Conservation (phyloP, 2,329 filamentous ascomycete genomes). For the Zasmidium citrigriseum region DNA sequence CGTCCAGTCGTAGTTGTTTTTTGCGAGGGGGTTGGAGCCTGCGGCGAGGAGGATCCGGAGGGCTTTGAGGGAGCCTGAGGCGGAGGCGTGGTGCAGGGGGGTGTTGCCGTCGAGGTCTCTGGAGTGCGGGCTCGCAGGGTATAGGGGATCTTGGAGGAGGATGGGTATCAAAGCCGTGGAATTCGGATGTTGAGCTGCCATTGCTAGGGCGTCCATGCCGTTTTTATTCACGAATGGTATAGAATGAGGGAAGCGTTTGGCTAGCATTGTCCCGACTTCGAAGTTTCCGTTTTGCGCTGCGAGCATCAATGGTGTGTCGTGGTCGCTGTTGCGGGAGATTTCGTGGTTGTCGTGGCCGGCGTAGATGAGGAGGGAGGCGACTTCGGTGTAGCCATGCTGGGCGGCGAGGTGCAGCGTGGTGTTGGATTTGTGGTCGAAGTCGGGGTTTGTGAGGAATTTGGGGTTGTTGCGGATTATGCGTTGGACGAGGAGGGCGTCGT, state of each 20-base stretch:
- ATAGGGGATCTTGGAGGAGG: slow-evolving; percentile 34
- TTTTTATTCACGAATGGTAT: slow-evolving; percentile 66
- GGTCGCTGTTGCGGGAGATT: slow-evolving; percentile 74
- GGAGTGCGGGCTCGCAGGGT: slow-evolving; percentile 34
- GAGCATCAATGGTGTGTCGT: slow-evolving; percentile 80
- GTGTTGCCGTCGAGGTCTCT: slow-evolving; percentile 76
- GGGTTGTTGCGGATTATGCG: slow-evolving; percentile 77
- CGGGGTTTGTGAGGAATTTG: slow-evolving; percentile 73
- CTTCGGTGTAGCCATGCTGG: slow-evolving; percentile 67
- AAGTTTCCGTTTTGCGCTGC: slow-evolving; percentile 70
- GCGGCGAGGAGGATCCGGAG: slow-evolving; percentile 75
- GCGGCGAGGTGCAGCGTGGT: slow-evolving; percentile 82
- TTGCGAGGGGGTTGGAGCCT: slow-evolving; percentile 71
- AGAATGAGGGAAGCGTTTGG: slow-evolving; percentile 61
- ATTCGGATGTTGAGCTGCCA: slow-evolving; percentile 33
- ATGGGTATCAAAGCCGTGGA: slow-evolving; percentile 47
- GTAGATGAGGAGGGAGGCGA: slow-evolving; percentile 69
- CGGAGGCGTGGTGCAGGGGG: slow-evolving; percentile 81
- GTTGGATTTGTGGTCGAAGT: slow-evolving; percentile 74
- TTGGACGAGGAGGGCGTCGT: slow-evolving; percentile 70
- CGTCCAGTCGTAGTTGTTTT: slow-evolving; percentile 78
- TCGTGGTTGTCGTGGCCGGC: slow-evolving; percentile 73
- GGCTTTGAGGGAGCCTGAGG: slow-evolving; percentile 76
- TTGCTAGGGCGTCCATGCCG: slow-evolving; percentile 67
- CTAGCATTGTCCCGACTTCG: slow-evolving; percentile 72